Percentiles rank a stretch among this genome's conserved stretches.
Evolutionary conservation across 2,329 filamentous ascomycete genomes (phyloP).

Genomic region (Fusarium sp.): DNA sequence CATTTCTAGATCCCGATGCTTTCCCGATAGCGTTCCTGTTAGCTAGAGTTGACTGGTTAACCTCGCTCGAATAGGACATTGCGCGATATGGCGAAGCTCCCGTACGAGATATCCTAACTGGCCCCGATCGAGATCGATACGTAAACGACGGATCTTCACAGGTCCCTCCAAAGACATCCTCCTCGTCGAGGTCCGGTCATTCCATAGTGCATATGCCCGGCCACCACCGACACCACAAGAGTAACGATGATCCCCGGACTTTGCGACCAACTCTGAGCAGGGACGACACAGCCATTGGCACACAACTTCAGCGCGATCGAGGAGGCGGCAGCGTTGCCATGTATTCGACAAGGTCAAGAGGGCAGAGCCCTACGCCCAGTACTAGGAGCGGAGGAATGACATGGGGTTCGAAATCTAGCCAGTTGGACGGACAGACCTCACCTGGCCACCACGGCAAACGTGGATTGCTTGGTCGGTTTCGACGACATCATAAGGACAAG

Average conservation of each 20-base stretch:
- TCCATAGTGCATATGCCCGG: conserved; percentile 74
- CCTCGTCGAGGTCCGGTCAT: conserved; percentile 70
- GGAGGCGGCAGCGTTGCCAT: conserved; percentile 61
- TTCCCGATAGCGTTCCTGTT: background rate
- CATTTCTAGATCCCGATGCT: conserved; percentile 16
- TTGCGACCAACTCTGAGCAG: conserved; percentile 79
- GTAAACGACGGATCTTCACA: conserved; percentile 60
- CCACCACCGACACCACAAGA: conserved; percentile 77
- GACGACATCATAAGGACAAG: conserved; percentile 67
- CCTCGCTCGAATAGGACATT: conserved; percentile 69
- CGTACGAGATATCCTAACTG: conserved; percentile 76
- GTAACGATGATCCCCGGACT: conserved; percentile 73
- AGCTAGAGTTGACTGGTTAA: conserved; percentile 39
- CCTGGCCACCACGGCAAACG: conserved; percentile 66
- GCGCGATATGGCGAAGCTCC: conserved; percentile 82
- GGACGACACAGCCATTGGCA: conserved; percentile 71
- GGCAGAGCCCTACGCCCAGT: conserved; percentile 86
- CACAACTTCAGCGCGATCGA: conserved; percentile 61
- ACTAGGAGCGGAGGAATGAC: conserved; percentile 66
- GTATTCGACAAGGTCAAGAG: conserved; percentile 67
- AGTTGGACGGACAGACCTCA: conserved; percentile 68
- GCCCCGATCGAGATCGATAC: conserved; percentile 77
- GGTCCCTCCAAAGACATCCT: conserved; percentile 70
- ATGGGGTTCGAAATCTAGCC: conserved; percentile 61
- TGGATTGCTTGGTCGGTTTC: conserved; percentile 62